Evolutionary conservation across 1,139 yeast genomes (phyloP).

Genomic region (Taphrina confusa): DNA sequence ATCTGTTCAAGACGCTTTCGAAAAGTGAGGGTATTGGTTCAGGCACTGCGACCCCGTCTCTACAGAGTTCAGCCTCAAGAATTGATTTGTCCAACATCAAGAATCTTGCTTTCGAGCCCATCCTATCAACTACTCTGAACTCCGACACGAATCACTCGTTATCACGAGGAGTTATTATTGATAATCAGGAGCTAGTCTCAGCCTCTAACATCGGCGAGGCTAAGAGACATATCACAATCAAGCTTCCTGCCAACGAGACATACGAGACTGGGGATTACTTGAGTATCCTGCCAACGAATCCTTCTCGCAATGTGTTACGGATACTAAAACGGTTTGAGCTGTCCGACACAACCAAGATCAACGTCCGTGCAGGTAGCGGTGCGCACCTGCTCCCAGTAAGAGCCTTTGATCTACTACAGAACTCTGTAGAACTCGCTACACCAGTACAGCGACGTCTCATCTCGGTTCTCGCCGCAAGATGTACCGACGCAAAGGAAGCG

Average conservation of each 20-base stretch:
- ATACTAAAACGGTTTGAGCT: constrained; percentile 24
- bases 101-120: constrained; percentile 22
- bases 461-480: constrained; percentile 5
- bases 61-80: not conserved
- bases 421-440: constrained; percentile 27
- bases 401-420: constrained; percentile 23
- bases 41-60: constrained; percentile 2
- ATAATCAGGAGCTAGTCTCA: constrained; percentile 12
- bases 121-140: constrained; percentile 17
- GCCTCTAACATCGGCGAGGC: constrained; percentile 22
- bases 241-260: constrained; percentile 22
- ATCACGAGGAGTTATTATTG: constrained; percentile 3
- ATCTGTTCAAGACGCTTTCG: constrained; percentile 5
- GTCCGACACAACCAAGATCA: constrained; percentile 29
- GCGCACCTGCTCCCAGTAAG: constrained; percentile 16
- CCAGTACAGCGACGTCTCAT: constrained; percentile 23
- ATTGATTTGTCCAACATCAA: constrained; percentile 12
- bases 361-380: constrained; percentile 11
- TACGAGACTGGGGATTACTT: constrained; percentile 34
- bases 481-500: constrained; percentile 15
- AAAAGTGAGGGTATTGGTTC: not conserved
- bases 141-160: constrained; percentile 3
- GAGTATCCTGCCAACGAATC: constrained; percentile 32
- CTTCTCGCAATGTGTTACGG: constrained; percentile 22
- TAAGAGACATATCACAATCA: constrained; percentile 30